Base-by-base conservation (phyloP, 2,329 filamentous ascomycete genomes). In the Davidsoniella australis region DNA sequence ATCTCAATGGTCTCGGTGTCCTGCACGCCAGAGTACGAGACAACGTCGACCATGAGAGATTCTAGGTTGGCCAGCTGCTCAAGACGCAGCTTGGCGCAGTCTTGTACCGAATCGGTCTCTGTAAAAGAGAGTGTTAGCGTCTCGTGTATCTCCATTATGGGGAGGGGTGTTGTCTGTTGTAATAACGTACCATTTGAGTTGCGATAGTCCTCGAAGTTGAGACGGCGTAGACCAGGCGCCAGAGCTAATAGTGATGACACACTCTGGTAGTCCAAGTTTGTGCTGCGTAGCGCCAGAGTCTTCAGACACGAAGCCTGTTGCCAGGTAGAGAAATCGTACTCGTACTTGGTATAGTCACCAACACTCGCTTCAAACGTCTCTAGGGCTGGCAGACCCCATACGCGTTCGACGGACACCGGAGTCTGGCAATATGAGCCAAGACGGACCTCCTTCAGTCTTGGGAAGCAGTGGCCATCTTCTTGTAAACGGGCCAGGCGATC, bases 11-110 rank as follows among this genome's bases (percentile, higher is more conserved):
- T 5, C n/a, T 42, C 14, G 14, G 18, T 12, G 40, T 42, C 40
- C 12, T 47, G 41, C 16, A 29, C 24, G 36, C n/a, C 26, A 17
- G 50, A 48, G 41, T 48, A 48, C 1, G 41, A 29, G 33, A 48
- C 33, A 14, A 51, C 38, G 41, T 37, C 50, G 41, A 51, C 29
- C 41, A 44, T 45, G 24, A 51, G 41, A 26, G 38, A 45, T 38
- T 51, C 50, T 4, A 52, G 42, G 23, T 52, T 37, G 24, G 50
- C 41, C 18, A 52, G 45, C 20, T 52, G 47, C 23, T 52, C 50
- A 5, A 52, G 42, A 16, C 48, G 47, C 17, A 52, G 46, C 18
- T 49, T 33, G 26, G 50, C 42, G 23, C 46, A 52, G 23, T 52
- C 46, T 10, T 41, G 49, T 16, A 46, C 18, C 5, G 26, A 17